Conservation (phyloP, 192 early-diverging fungal genomes). For the Rhizophlyctis rosea region DNA sequence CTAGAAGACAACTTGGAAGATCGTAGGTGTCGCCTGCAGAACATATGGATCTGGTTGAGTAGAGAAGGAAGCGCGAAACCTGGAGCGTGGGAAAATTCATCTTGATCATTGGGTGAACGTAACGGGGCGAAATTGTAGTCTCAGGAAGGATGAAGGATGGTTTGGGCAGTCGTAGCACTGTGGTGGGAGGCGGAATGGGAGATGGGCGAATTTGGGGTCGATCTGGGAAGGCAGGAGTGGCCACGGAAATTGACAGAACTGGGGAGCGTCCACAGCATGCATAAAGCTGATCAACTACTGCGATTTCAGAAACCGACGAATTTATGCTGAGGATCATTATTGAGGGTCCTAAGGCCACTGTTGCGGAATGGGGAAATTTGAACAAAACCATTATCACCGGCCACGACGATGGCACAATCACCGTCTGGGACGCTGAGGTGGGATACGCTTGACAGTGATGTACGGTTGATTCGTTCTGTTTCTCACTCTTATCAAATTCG, state of each 20-base stretch:
- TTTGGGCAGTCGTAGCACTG: too few relatives aligned
- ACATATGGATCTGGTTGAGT: not conserved
- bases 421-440: slow-evolving; percentile 84
- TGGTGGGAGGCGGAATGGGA: not conserved
- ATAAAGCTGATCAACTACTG: too few relatives aligned
- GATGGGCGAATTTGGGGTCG: not conserved
- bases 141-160: too few relatives aligned
- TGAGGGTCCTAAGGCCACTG: slow-evolving; percentile 79
- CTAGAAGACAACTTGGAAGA: slow-evolving; percentile 63
- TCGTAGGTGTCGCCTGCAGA: slow-evolving; percentile 43
- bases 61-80: not conserved
- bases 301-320: slow-evolving; percentile 83
- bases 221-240: too few relatives aligned
- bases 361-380: slow-evolving; percentile 87
- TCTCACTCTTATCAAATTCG: not conserved
- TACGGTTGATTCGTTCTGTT: not conserved
- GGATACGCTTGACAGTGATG: not conserved
- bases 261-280: too few relatives aligned
- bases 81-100: too few relatives aligned
- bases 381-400: slow-evolving; percentile 93
- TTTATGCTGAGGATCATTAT: slow-evolving; percentile 71
- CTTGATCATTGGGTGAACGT: too few relatives aligned
- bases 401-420: slow-evolving; percentile 88
- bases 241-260: too few relatives aligned
- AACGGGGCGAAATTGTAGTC: too few relatives aligned